A percentile compares a stretch with the other conserved stretches of the same genome.
Conservation (phyloP, 176 grass and related monocot species). For the Leersia perrieri region DNA sequence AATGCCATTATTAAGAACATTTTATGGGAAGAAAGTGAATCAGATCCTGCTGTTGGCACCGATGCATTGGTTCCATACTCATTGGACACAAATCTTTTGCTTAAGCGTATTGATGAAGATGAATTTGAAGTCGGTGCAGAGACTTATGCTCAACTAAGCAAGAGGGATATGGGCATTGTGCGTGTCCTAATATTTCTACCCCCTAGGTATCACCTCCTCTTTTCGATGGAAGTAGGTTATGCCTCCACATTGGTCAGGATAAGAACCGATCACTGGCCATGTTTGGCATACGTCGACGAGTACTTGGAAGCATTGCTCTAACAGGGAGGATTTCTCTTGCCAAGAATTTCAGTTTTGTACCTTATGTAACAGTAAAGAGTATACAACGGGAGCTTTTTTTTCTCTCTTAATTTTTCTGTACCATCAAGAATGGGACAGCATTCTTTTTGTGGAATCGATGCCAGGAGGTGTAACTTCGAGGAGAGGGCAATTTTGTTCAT, state of each 20-base stretch:
- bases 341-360: conserved; percentile 34
- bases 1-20: conserved; percentile 73
- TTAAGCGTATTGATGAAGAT: conserved; percentile 45
- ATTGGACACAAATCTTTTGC: conserved; percentile 43
- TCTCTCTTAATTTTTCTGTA: conserved; percentile 23
- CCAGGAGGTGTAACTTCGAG: conserved; percentile 24
- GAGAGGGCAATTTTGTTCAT: conserved; percentile 38
- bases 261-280: conserved; percentile 97
- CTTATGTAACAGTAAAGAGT: conserved; percentile 48
- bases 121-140: conserved; percentile 26
- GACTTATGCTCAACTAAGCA: conserved; percentile 39
- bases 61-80: conserved; percentile 80
- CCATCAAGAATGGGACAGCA: conserved; percentile 26
- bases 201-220: conserved; percentile 91
- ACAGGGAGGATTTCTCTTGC: conserved; percentile 34
- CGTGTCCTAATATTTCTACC: conserved; percentile 84
- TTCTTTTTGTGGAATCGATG: conserved; percentile 31
- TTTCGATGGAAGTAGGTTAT: conserved; percentile 84
- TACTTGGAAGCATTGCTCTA: conserved; percentile 88
- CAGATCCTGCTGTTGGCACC: conserved; percentile 34
- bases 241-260: conserved; percentile 80
- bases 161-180: conserved; percentile 63
- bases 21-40: conserved; percentile 66
- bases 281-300: conserved; percentile 92
- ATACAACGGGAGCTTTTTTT: conserved; percentile 23